phyloP scores from a whole-genome alignment of 2,329 filamentous ascomycete species.

The Cladosporium phlei region DNA sequence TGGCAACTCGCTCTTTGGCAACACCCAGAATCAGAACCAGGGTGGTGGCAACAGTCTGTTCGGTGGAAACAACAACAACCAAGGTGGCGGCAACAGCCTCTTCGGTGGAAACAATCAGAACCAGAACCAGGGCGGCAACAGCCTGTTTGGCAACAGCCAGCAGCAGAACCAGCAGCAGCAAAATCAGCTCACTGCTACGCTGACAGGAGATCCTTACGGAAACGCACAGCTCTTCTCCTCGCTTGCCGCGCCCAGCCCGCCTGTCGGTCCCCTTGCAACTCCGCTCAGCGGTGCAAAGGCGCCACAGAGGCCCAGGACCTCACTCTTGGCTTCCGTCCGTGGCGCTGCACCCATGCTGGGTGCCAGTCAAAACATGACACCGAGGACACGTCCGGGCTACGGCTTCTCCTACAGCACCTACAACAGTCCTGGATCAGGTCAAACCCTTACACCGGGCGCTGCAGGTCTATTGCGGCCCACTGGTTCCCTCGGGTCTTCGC shows the following conservation, averaged over 20 bases:
- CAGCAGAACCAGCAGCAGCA: conserved; percentile 49
- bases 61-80: conserved; percentile 35
- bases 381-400: conserved; percentile 51
- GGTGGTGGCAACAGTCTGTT: conserved; percentile 3
- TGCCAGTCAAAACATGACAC: conserved; percentile 10
- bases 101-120: conserved; percentile 41
- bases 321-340: conserved; percentile 18
- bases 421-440: conserved; percentile 61
- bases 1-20: conserved; percentile 42
- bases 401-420: conserved; percentile 93
- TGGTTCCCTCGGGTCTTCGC: conserved; percentile 62
- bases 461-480: conserved; percentile 58
- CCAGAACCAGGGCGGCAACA: conserved; percentile 37
- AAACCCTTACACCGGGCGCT: conserved; percentile 63
- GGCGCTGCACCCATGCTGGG: conserved; percentile 9
- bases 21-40: conserved; percentile 35
- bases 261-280: conserved; percentile 86
- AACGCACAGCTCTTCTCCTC: conserved; percentile 80
- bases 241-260: conserved; percentile 59
- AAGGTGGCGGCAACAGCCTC: conserved; percentile 30
- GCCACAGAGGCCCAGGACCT: conserved; percentile 28
- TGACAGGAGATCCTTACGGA: conserved; percentile 86
- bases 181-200: conserved; percentile 50
- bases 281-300: conserved; percentile 65
- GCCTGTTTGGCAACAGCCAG: conserved; percentile 51